Percentiles rank a stretch among this genome's conserved stretches.
Evolutionary conservation across 805 yeast genomes (phyloP).

Genomic region (Ogataea populi-albae): DNA sequence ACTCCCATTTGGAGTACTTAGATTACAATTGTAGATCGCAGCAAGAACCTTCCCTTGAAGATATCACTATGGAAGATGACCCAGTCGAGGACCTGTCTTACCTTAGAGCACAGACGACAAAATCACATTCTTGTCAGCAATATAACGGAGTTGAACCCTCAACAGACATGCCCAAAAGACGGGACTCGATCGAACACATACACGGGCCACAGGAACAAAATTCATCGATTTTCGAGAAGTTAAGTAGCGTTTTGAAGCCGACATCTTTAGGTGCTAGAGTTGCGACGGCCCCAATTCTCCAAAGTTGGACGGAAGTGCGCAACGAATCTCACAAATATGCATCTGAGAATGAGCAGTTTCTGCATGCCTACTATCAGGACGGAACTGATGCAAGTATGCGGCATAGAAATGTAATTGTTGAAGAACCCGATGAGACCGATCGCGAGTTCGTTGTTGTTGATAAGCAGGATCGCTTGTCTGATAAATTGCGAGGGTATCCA

Average conservation of each 20-base stretch:
- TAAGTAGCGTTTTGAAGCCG: constrained; percentile 17
- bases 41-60: constrained; percentile 16
- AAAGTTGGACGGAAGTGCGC: not conserved
- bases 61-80: constrained; percentile 17
- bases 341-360: constrained; percentile 1
- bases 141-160: too few species aligned
- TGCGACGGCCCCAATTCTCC: constrained; percentile 11
- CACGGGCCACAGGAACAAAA: too few species aligned
- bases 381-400: constrained; percentile 1
- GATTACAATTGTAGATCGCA: too few species aligned
- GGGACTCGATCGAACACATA: too few species aligned
- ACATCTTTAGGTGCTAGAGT: constrained; percentile 22
- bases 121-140: too few species aligned
- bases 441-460: too few species aligned
- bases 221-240: not conserved
- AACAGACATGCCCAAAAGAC: too few species aligned
- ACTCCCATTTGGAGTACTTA: not conserved
- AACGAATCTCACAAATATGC: not conserved
- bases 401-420: constrained; percentile 9
- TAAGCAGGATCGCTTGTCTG: too few species aligned
- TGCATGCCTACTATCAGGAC: not conserved
- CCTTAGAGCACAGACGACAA: too few species aligned
- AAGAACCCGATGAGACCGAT: constrained; percentile 8
- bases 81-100: constrained; percentile 11
- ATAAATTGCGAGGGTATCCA: too few species aligned